phyloP scores from a whole-genome alignment of 2,329 filamentous ascomycete species.

The Phoma sp. region DNA sequence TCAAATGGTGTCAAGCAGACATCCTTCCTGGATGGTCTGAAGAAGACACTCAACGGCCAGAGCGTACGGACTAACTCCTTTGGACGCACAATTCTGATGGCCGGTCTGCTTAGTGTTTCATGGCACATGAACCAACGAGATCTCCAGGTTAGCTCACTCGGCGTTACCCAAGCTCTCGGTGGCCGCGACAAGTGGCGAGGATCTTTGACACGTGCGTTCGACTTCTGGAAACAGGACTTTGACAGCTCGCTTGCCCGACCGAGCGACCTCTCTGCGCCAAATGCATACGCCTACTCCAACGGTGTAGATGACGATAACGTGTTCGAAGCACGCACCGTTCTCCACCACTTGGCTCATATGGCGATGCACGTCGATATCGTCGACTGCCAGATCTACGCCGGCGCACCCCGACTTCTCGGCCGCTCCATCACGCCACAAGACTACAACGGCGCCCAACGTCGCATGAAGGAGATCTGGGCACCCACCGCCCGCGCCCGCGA shows the following conservation, averaged over 20 bases:
- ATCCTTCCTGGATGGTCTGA: slow-evolving; percentile 89
- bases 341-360: slow-evolving; percentile 96
- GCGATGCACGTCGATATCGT: slow-evolving; percentile 96
- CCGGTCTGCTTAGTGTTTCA: slow-evolving; percentile 88
- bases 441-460: slow-evolving; percentile 77
- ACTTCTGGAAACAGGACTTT: slow-evolving; percentile 92
- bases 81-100: slow-evolving; percentile 91
- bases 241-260: slow-evolving; percentile 77
- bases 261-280: slow-evolving; percentile 40
- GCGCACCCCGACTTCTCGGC: slow-evolving; percentile 83
- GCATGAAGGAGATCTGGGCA: slow-evolving; percentile 91
- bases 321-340: slow-evolving; percentile 85
- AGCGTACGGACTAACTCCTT: slow-evolving; percentile 91
- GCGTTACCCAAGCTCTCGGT: slow-evolving; percentile 79
- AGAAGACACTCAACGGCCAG: slow-evolving; percentile 85
- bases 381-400: slow-evolving; percentile 96
- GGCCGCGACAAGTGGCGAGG: slow-evolving; percentile 91
- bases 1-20: slow-evolving; percentile 84
- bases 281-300: slow-evolving; percentile 42
- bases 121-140: slow-evolving; percentile 99
- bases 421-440: slow-evolving; percentile 84
- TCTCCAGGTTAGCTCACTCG: slow-evolving; percentile 87
- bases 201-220: slow-evolving; percentile 85
- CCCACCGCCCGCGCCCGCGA: slow-evolving; percentile 87
- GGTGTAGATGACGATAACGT: slow-evolving; percentile 69